Conservation (phyloP, 2,329 filamentous ascomycete genomes). For the Nemania serpens region DNA sequence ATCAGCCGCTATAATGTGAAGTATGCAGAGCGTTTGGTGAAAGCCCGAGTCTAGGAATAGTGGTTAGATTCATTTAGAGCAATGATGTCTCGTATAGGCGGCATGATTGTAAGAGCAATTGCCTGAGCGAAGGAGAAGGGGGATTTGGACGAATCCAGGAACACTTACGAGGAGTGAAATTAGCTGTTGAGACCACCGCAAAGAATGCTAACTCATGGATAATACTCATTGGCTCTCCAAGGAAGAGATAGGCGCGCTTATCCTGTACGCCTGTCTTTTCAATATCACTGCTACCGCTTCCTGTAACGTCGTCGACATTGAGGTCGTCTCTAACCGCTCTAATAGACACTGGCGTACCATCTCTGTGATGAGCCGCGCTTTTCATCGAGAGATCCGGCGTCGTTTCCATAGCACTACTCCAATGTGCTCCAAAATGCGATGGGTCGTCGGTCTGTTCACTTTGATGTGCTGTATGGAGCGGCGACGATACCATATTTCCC, state of each 20-base stretch:
- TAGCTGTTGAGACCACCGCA: slow-evolving; percentile 37
- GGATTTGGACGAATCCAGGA: not conserved
- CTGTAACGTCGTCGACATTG: slow-evolving; percentile 24
- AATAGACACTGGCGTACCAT: not conserved
- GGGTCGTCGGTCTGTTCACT: not conserved
- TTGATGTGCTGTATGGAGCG: not conserved
- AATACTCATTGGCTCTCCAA: slow-evolving; percentile 36
- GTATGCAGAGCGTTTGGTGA: slow-evolving; percentile 39
- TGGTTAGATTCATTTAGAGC: slow-evolving; percentile 13
- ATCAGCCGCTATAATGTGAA: slow-evolving; percentile 51
- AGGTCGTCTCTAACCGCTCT: slow-evolving; percentile 1
- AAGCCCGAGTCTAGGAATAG: slow-evolving; percentile 36
- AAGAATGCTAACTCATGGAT: slow-evolving; percentile 38
- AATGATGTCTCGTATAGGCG: not conserved
- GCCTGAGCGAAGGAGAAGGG: not conserved
- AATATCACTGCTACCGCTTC: slow-evolving; percentile 30
- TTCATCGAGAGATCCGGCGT: not conserved
- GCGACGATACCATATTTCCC: slow-evolving; percentile 7
- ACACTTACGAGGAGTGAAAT: slow-evolving; percentile 39
- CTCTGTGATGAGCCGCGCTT: not conserved
- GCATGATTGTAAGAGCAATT: not conserved
- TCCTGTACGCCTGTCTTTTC: slow-evolving; percentile 28
- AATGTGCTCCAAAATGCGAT: not conserved
- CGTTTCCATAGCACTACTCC: not conserved
- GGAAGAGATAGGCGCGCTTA: slow-evolving; percentile 35